Base-by-base conservation (phyloP, 2,329 filamentous ascomycete genomes). In the Colletotrichum tanaceti region DNA sequence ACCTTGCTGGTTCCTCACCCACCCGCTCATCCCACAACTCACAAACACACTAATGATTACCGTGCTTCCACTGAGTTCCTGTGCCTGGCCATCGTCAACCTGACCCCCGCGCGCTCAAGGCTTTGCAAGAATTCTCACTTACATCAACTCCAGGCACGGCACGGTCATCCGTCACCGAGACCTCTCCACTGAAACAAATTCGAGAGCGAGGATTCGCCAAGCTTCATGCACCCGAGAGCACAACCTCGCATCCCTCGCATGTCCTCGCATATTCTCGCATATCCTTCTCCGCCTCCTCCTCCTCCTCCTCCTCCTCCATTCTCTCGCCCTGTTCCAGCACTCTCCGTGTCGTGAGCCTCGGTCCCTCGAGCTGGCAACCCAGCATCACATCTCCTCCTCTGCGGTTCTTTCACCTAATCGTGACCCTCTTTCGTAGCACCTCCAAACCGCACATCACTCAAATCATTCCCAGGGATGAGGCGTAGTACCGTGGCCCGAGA, bases 201-300 rank as follows among this genome's bases (percentile, higher is more conserved):
- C 43, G 53, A 44, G 65, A 68, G 50, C 65, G 60, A 60, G 65
- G 65, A 65, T 65, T 65, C 55, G 65, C 65, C 65, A 68, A 68
- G 65, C 65, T 68, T 68, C 50, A 68, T 68, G 65, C 65, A 68
- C 28, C 49, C 24, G 16, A 39, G 43, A 68, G 60, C 65, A 49
- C 55, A 59, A 55, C 55, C 24, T 50, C 43, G 63, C 54, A 49
- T 35, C 58, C 58, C 63, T 7, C n/a, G 16, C 43, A 32, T 43
- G 16, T 39, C 55, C n/a, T 41, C 39, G 28, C 28, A 32, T 32
- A 1, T 32, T 4, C 20, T 57, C 50, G 53, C 28, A 32, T 32
- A 7, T 32, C 28, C 28, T 32, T 7, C 28, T 32, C 28, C 28
- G n/a, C n/a, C n/a, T n/a, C n/a, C n/a, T n/a, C n/a, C n/a, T n/a